Evolutionary conservation across 495 filamentous ascomycete genomes (phyloP).

Genomic region (Hypomontagnella monticulosa): DNA sequence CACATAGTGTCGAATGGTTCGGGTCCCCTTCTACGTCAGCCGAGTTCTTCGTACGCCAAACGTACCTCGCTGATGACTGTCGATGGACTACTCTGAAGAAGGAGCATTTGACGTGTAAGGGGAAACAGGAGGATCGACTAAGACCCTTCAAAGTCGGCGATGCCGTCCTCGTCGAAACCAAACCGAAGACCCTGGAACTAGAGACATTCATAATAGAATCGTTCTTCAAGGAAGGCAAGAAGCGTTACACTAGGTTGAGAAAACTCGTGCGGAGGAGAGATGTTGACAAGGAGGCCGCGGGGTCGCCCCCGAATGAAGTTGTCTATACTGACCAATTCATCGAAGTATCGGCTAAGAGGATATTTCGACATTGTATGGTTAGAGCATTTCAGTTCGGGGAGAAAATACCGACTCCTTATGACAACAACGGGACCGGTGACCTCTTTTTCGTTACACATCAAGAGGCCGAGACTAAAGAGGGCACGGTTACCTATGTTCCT

Average conservation of each 20-base stretch:
- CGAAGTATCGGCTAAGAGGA: slow-evolving; percentile 47
- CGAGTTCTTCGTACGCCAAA: slow-evolving; percentile 73
- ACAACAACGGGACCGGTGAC: slow-evolving; percentile 68
- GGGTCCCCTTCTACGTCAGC: slow-evolving; percentile 52
- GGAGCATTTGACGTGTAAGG: slow-evolving; percentile 55
- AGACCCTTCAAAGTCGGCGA: slow-evolving; percentile 59
- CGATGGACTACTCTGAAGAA: slow-evolving; percentile 61
- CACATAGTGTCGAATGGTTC: slow-evolving; percentile 66
- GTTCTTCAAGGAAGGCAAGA: slow-evolving; percentile 48
- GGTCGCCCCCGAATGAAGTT: slow-evolving; percentile 70
- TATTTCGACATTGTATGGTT: slow-evolving; percentile 67
- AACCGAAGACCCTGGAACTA: slow-evolving; percentile 42
- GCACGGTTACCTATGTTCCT: slow-evolving; percentile 27
- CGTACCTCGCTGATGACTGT: slow-evolving; percentile 63
- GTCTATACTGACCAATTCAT: slow-evolving; percentile 63
- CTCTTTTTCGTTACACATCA: slow-evolving; percentile 66
- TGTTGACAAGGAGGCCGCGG: slow-evolving; percentile 47
- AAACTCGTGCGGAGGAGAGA: slow-evolving; percentile 56
- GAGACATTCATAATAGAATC: slow-evolving; percentile 66
- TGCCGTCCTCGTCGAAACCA: slow-evolving; percentile 59
- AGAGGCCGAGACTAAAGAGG: slow-evolving; percentile 31
- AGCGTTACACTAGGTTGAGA: slow-evolving; percentile 52
- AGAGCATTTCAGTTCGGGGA: slow-evolving; percentile 58
- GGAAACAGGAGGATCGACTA: slow-evolving; percentile 22
- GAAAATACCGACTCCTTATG: slow-evolving; percentile 69